Base-by-base conservation (phyloP, 116 monocot genomes). In the Phalaenopsis hybrid region DNA sequence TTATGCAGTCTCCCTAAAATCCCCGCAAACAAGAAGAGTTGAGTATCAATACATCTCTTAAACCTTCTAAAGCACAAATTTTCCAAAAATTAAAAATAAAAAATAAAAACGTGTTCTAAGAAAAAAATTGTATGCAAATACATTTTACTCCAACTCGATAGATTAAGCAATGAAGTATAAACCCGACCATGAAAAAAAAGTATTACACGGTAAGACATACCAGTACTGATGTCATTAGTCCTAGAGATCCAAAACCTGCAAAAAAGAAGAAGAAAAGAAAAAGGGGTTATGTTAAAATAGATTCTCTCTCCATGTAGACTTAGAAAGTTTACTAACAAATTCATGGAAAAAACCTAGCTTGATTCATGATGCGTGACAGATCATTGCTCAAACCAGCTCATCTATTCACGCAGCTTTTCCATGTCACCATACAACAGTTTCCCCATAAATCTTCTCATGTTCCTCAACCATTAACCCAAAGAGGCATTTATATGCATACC, bases 141-240 rank as follows among this genome's bases (percentile, higher is more conserved):
- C 28, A 67, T 67, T 72, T 41, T 34, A 72, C 41, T 41, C 41
- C 72, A 37, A 72, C 41, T 41, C 41, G 41, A 37, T 33, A 41
- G 17, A 72, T 72, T 41, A 41, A 8, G 41, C 72, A 72, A 72
- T 16, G 65, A 23, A 0, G 23, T 25, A 25, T 65, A 5, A 9
- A 5, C 21, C 25, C 65, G 25, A 65, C 65, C 65, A 65, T 20
- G 65, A 25, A 55, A 55, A 55, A 55, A 15, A 55, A 65, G 25
- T 5, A 72, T 72, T 2, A 72, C 5, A 72, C 16, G 37, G 12
- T 72, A 72, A 46, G 58, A 72, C 87, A 77, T 88, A 96, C 96
- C 88, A 97, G 79, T 50, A 96, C 90, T 79, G 96, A 96, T 72
- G 96, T 92, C 96, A 96, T 96, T 84, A 96, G 82, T 73, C 96